Conservation (phyloP, 768 basidiomycete species). For the Arthromyces matolae region DNA sequence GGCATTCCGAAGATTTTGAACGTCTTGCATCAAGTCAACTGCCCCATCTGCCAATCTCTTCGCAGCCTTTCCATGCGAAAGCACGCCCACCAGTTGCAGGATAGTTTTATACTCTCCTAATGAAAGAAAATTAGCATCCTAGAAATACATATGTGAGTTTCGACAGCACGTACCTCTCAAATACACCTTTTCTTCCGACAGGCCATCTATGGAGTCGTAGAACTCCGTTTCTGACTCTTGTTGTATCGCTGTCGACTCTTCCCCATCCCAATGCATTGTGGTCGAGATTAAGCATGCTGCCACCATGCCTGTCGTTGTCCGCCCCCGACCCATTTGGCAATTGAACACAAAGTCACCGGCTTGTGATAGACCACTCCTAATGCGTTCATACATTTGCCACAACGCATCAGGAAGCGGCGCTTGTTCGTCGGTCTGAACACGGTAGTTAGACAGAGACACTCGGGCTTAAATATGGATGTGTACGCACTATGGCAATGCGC, state of each 20-base stretch:
- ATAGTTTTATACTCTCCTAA: conserved; percentile 99
- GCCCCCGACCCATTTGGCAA: conserved; percentile 92
- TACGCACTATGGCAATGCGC: conserved; percentile 89
- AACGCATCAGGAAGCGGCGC: conserved; percentile 90
- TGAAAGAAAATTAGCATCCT: neutral
- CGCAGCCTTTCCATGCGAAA: conserved; percentile 89
- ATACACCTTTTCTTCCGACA: conserved; percentile 86
- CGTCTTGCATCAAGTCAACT: conserved; percentile 91
- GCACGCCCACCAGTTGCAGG: conserved; percentile 86
- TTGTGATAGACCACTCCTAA: conserved; percentile 52
- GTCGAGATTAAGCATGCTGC: conserved; percentile 84
- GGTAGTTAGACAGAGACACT: neutral
- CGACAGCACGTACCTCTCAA: conserved; percentile 63
- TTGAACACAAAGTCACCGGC: conserved; percentile 88
- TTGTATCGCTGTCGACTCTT: conserved; percentile 36
- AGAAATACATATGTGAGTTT: neutral
- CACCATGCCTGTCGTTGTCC: conserved; percentile 97
- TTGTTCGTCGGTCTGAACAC: conserved; percentile 88
- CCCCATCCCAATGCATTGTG: conserved; percentile 54
- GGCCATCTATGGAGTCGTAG: conserved; percentile 75
- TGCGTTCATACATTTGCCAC: conserved; percentile 70
- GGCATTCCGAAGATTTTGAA: conserved; percentile 94
- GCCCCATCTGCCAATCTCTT: conserved; percentile 87
- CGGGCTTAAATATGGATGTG: conserved; percentile 23
- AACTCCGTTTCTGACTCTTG: conserved; percentile 33